Base-by-base conservation (phyloP, 2,329 filamentous ascomycete genomes). In the Cylindrodendrum hubeiense region DNA sequence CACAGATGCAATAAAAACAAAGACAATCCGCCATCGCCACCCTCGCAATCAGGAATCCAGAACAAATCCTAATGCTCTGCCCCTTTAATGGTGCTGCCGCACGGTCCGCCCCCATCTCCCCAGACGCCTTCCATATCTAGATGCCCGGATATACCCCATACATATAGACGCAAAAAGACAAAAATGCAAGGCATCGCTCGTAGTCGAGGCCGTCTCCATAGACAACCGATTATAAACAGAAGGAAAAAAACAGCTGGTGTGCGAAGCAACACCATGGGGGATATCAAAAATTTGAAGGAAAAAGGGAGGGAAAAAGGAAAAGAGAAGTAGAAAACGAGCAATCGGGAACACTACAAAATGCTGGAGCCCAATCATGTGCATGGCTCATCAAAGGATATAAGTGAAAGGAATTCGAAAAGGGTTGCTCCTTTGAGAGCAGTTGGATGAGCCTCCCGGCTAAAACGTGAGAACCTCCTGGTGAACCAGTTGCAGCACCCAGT, bases 401-500 rank as follows among this genome's bases (percentile, higher is more conserved):
- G 15, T 24, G 43, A 58, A 64, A 50, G 21, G 24, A 57, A 39
- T 44, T 28, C 19, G n/a, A 12, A 12, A 22, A 54, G 47, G 28
- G 41, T 19, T 5, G 39, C 46, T 53, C 57, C 39, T n/a, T 30
- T 17, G 33, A 46, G 52, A 46, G 57, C 39, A 62, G 21, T 15
- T 10, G 22, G 33, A 41, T 5, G 26, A 52, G 51, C 17, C 21
- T 52, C 44, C 37, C 12, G 63, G 46, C 57, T 72, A 82, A 24
- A 74, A 74, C 39, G 78, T 81, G 66, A 84, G 70, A 49, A 88
- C 86, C 76, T 89, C 86, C 70, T 87, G 85, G 51, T 88, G 86
- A 26, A 90, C 83, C 59, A 89, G 80, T 17, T 84, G 80, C 71
- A 86, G 82, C 53, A 89, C 86, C 85, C 86, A 88, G 67, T 78